A percentile compares a stretch with the other conserved stretches of the same genome.
Evolutionary conservation across 2,329 filamentous ascomycete species (phyloP).

Genomic region (Whalleya microplaca): DNA sequence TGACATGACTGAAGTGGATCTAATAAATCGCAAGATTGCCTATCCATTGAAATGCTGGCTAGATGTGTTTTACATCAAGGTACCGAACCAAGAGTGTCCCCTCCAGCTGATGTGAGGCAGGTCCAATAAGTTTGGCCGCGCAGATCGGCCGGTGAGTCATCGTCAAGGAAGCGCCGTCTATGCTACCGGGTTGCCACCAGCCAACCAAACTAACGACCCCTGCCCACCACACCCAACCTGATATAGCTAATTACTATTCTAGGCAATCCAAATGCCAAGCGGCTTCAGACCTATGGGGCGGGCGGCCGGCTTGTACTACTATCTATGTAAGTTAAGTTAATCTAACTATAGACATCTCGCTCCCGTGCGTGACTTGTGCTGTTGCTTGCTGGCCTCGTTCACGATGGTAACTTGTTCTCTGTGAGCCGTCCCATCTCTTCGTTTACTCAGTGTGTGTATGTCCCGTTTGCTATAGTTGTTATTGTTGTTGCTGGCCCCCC

Average conservation of each 20-base stretch:
- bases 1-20: constrained; percentile 1
- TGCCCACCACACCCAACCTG: not conserved
- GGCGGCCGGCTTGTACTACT: too few relatives aligned
- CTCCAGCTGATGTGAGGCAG: constrained; percentile 26
- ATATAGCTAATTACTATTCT: not conserved
- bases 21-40: not conserved
- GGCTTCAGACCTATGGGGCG: too few relatives aligned
- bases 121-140: not conserved
- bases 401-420: constrained; percentile 4
- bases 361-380: not conserved
- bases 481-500: too few relatives aligned
- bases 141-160: constrained; percentile 26
- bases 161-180: constrained; percentile 4
- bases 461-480: too few relatives aligned
- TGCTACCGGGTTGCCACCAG: constrained; percentile 6
- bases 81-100: constrained; percentile 18
- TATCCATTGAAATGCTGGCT: constrained; percentile 14
- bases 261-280: not conserved
- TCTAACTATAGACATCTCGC: not conserved
- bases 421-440: not conserved
- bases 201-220: constrained; percentile 5
- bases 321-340: too few relatives aligned
- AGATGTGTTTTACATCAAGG: constrained; percentile 2
- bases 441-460: too few relatives aligned
- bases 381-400: constrained; percentile 1